These are phyloP conservation scores for Pythium myriotylum DNA, from an alignment of 352 stramenopile species.

Conservation along the genomic window DNA sequence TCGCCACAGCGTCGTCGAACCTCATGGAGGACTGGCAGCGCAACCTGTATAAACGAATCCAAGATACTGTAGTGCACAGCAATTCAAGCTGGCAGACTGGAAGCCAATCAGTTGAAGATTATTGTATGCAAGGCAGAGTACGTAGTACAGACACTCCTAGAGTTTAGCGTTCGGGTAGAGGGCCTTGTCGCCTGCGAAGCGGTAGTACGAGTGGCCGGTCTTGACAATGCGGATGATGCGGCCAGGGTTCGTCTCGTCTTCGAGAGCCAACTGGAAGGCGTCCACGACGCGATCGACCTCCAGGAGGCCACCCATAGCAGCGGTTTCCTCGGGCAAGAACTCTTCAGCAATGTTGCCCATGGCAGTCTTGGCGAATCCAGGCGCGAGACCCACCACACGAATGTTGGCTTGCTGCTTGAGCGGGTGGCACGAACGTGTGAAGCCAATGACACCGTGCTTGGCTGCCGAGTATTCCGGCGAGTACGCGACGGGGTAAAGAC, in stretches of 20 bases:
- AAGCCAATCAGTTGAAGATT: neutral
- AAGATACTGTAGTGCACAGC: neutral
- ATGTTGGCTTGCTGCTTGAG: conserved; percentile 68
- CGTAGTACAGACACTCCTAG: conserved; percentile 13
- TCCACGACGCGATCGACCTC: conserved; percentile 49
- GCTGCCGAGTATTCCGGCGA: conserved; percentile 66
- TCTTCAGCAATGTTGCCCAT: conserved; percentile 50
- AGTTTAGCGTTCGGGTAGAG: conserved; percentile 67
- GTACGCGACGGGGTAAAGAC: conserved; percentile 51
- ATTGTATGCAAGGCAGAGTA: neutral
- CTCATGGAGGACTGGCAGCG: conserved; percentile 40
- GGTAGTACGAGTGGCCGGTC: conserved; percentile 46
- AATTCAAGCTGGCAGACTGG: neutral
- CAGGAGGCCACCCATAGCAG: conserved; percentile 45
- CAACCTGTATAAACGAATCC: too few relatives aligned
- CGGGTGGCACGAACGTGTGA: conserved; percentile 64
- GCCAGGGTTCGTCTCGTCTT: conserved; percentile 56
- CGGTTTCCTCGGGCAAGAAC: conserved; percentile 45
- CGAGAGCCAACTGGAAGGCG: conserved; percentile 46
- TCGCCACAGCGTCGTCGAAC: conserved; percentile 55
- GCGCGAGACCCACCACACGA: conserved; percentile 65
- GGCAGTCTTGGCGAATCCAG: conserved; percentile 63
- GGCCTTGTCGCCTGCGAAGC: conserved; percentile 61
- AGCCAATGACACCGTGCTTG: conserved; percentile 70
- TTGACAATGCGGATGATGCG: conserved; percentile 58